Percentiles rank a stretch among this genome's conserved stretches.
phyloP scores from a whole-genome alignment of 306 rosid species.

The Prunus persica region DNA sequence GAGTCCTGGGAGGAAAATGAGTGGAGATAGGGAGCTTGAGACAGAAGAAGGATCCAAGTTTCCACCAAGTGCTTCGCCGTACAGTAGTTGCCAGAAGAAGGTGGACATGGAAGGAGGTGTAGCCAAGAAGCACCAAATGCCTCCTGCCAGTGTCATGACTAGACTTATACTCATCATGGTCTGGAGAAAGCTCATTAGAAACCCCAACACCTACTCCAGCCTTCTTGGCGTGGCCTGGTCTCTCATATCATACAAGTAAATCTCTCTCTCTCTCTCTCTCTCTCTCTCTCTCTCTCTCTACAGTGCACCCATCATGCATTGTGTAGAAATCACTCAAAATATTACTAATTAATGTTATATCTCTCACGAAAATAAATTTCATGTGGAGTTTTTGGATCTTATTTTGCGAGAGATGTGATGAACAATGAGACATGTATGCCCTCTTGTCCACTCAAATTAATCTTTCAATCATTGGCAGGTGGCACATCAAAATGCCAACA shows the following conservation, averaged over 20 bases:
- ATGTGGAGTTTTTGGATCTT: not conserved
- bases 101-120: slow-evolving; percentile 47
- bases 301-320: not conserved
- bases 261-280: not conserved
- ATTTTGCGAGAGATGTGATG: not conserved
- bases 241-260: slow-evolving; percentile 73
- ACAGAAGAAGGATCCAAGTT: slow-evolving; percentile 52
- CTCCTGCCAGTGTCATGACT: slow-evolving; percentile 85
- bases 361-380: not conserved
- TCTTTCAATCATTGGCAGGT: slow-evolving; percentile 35
- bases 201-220: slow-evolving; percentile 86
- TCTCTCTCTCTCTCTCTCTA: not conserved
- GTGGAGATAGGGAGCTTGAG: slow-evolving; percentile 35
- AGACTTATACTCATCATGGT: slow-evolving; percentile 88
- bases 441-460: not conserved
- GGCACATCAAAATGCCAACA: slow-evolving; percentile 75
- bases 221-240: slow-evolving; percentile 77
- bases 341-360: not conserved
- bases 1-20: slow-evolving; percentile 57
- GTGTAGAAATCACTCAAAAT: not conserved
- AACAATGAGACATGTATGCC: too few species aligned
- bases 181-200: slow-evolving; percentile 90
- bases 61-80: slow-evolving; percentile 53
- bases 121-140: slow-evolving; percentile 67
- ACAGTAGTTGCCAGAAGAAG: slow-evolving; percentile 46